Conservation (phyloP, 768 basidiomycete genomes). For the Suillus occidentalis region DNA sequence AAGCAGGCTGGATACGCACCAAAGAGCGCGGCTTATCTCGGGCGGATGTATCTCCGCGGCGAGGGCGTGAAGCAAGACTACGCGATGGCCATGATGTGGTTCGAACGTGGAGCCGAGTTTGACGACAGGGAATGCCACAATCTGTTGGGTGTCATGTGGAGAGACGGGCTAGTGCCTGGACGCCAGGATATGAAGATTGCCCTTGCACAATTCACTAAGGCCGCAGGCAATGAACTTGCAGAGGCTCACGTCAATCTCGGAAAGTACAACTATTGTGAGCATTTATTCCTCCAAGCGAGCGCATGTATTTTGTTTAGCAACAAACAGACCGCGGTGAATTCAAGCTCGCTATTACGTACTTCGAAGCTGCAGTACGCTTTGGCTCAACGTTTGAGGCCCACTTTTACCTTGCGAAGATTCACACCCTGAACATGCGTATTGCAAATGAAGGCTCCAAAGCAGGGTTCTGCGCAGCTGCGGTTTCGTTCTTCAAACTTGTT, state of each 20-base stretch:
- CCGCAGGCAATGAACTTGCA: constrained; percentile 84
- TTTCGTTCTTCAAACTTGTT: constrained; percentile 91
- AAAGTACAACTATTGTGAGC: constrained; percentile 69
- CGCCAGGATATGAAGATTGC: constrained; percentile 70
- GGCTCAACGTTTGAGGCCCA: constrained; percentile 95
- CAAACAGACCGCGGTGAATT: constrained; percentile 67
- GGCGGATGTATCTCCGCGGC: constrained; percentile 91
- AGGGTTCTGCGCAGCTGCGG: constrained; percentile 85
- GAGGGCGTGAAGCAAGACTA: constrained; percentile 85
- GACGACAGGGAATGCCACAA: constrained; percentile 90
- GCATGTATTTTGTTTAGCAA: constrained; percentile 8
- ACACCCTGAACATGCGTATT: constrained; percentile 54
- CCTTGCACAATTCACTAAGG: constrained; percentile 64
- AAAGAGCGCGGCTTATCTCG: constrained; percentile 83
- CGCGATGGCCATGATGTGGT: constrained; percentile 86
- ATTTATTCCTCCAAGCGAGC: background rate
- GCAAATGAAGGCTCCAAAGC: constrained; percentile 46
- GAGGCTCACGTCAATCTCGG: constrained; percentile 93
- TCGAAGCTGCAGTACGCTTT: constrained; percentile 81
- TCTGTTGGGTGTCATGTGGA: constrained; percentile 86
- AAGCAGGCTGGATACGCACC: constrained; percentile 64
- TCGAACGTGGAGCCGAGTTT: constrained; percentile 78
- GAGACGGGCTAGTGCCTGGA: constrained; percentile 80
- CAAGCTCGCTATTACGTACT: constrained; percentile 62
- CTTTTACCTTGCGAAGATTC: constrained; percentile 87